Evolutionary conservation across 1,139 yeast species (phyloP).

Genomic region (Nadsonia commutata): DNA sequence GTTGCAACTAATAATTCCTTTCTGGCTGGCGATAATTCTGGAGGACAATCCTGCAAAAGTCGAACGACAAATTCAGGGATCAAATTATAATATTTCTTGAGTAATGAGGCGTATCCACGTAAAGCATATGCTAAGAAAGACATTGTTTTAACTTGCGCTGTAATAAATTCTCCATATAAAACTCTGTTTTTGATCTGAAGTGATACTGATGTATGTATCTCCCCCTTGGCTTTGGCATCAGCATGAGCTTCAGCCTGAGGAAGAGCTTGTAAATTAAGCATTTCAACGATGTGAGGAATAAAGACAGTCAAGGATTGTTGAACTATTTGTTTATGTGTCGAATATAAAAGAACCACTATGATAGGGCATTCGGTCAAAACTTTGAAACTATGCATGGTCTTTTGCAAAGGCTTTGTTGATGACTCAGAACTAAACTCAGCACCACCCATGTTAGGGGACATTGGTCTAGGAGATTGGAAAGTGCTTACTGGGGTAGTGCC

Average conservation of each 20-base stretch:
- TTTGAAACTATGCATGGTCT: conserved; percentile 71
- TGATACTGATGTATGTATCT: conserved; percentile 35
- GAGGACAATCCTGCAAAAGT: conserved; percentile 86
- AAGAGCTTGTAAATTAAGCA: conserved; percentile 62
- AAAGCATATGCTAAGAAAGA: conserved; percentile 89
- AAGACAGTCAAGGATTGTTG: conserved; percentile 59
- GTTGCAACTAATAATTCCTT: conserved; percentile 91
- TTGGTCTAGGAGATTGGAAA: conserved; percentile 27
- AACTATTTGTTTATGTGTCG: conserved; percentile 70
- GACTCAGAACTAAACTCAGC: conserved; percentile 22
- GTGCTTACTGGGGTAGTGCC: conserved; percentile 17
- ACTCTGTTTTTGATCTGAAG: conserved; percentile 67
- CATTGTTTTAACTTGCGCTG: conserved; percentile 96
- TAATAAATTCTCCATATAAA: conserved; percentile 75
- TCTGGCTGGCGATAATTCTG: conserved; percentile 85
- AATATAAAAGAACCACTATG: conserved; percentile 81
- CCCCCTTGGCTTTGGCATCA: conserved; percentile 41
- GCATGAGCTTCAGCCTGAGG: conserved; percentile 59
- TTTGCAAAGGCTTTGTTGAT: conserved; percentile 28
- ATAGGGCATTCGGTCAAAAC: conserved; percentile 95
- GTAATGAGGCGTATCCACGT: conserved; percentile 62
- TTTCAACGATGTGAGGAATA: conserved; percentile 67
- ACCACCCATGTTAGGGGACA: conserved; percentile 29
- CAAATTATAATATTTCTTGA: conserved; percentile 45
- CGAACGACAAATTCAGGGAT: conserved; percentile 84